Evolutionary conservation across 345 rosid species (phyloP), one percentile per base, ranked within the genome.

Genomic region (Carallia pectinifolia): DNA sequence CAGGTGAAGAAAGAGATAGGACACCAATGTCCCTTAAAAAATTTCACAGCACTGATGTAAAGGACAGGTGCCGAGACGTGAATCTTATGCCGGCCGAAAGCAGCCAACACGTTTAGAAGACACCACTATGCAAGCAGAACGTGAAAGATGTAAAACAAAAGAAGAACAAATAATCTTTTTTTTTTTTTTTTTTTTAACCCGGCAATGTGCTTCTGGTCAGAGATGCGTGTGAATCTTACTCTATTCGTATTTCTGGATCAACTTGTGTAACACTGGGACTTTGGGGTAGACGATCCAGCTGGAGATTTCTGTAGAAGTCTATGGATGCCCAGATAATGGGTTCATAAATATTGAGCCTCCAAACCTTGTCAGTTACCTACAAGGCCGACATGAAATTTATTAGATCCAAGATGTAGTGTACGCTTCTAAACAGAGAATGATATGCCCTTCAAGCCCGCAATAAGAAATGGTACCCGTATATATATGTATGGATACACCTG

Each of bases 301-400:
- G 98, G 80, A 95, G 91, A 83, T 87, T 87, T 72, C 76, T 80
- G 80, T 84, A 95, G 74, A 95, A 84, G 76, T 89, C 93, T 69
- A 89, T 85, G 5, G 80, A 63, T n/a, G 93, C 91, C 99, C 99
- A 95, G 65, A 95, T 90, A 65, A 95, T 89, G 31, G 99, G 99
- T 81, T 95, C 99, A 77, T 95, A 97, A 74, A 92, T 87, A 79
- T 92, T 75, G 72, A 95, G 81, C 81, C 97, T 88, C 99, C 96
- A 95, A 62, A 81, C 77, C 79, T 84, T 84, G 34, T 95, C 98
- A 30, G 90, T 86, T 59, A 92, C 96, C 99, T 95, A 72, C 61
- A 76, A 76, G 69, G 38, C 33, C 58, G 68, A 71, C 5, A 50
- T 23, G 74, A 44, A 15, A 61, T 66, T 40, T 12, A 62, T 58